These are phyloP conservation scores for Grigorovia transvaalensis DNA, from an alignment of 805 yeast genomes.

Conservation along the genomic window DNA sequence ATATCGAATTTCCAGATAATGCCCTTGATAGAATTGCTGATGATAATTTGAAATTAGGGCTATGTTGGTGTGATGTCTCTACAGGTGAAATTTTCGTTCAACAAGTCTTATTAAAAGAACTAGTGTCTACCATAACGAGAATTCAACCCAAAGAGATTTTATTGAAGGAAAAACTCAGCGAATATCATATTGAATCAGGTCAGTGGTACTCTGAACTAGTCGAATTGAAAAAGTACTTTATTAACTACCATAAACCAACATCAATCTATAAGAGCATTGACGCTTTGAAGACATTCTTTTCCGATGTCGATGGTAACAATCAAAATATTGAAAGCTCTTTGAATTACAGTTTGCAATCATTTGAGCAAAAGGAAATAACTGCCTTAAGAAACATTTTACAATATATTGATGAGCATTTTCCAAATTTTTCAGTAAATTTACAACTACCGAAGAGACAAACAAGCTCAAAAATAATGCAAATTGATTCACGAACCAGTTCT, in stretches of 20 bases:
- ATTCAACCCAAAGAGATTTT: slow-evolving; percentile 75
- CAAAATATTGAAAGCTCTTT: slow-evolving; percentile 14
- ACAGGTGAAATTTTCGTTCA: slow-evolving; percentile 72
- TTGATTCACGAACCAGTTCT: slow-evolving; percentile 70
- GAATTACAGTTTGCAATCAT: slow-evolving; percentile 17
- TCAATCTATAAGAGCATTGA: slow-evolving; percentile 31
- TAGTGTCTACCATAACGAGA: slow-evolving; percentile 64
- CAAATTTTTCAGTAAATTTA: slow-evolving; percentile 51
- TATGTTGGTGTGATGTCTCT: slow-evolving; percentile 84
- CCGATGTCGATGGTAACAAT: slow-evolving; percentile 12
- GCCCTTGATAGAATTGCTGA: slow-evolving; percentile 31
- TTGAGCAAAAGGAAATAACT: slow-evolving; percentile 40
- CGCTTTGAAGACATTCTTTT: slow-evolving; percentile 33
- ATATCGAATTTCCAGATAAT: slow-evolving; percentile 51
- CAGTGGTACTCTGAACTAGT: slow-evolving; percentile 47
- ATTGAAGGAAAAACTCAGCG: slow-evolving; percentile 38
- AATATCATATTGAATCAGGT: slow-evolving; percentile 34
- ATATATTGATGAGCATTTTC: slow-evolving; percentile 66
- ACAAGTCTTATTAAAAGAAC: slow-evolving; percentile 45
- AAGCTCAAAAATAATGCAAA: slow-evolving; percentile 49
- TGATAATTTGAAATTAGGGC: slow-evolving; percentile 42
- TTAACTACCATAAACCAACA: slow-evolving; percentile 41
- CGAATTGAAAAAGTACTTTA: slow-evolving; percentile 48
- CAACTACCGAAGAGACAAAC: slow-evolving; percentile 55
- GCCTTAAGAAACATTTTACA: slow-evolving; percentile 55